Percentiles rank a stretch among this genome's conserved stretches.
phyloP scores from a whole-genome alignment of 2,329 filamentous ascomycete genomes.

The Catunica adiposa region DNA sequence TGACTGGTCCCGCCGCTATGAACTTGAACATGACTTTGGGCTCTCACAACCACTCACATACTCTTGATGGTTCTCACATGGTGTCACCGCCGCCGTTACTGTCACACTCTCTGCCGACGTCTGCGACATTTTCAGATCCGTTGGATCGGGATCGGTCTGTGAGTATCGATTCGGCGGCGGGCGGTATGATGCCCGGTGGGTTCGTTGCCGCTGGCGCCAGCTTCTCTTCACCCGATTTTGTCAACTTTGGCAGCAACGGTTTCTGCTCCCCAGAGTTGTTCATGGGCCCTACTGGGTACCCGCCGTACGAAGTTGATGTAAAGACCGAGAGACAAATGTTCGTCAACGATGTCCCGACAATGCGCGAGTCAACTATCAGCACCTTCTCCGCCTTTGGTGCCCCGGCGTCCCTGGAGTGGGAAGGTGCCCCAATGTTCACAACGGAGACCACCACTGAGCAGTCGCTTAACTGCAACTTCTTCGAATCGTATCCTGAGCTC shows the following conservation, averaged over 20 bases:
- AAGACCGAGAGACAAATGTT: constrained; percentile 92
- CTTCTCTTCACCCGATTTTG: constrained; percentile 43
- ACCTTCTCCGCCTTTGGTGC: constrained; percentile 85
- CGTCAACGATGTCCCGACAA: constrained; percentile 73
- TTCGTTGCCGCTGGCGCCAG: constrained; percentile 34
- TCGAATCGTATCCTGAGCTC: constrained; percentile 45
- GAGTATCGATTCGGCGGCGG: constrained; percentile 67
- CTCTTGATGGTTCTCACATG: not conserved
- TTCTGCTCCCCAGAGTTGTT: constrained; percentile 18
- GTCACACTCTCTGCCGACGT: constrained; percentile 66
- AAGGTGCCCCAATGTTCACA: constrained; percentile 33
- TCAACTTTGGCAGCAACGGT: constrained; percentile 34
- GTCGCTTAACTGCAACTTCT: constrained; percentile 40
- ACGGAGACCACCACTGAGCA: constrained; percentile 9
- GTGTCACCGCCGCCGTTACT: constrained; percentile 58
- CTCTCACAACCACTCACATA: not conserved
- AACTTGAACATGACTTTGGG: constrained; percentile 2
- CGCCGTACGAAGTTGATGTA: constrained; percentile 86
- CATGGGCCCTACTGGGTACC: constrained; percentile 34
- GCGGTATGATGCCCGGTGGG: constrained; percentile 23
- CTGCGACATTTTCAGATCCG: constrained; percentile 62
- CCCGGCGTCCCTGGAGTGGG: constrained; percentile 51
- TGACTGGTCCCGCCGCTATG: constrained; percentile 1
- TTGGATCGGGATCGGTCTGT: constrained; percentile 56
- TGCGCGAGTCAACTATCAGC: constrained; percentile 73